Evolutionary conservation across 2,329 filamentous ascomycete species (phyloP), one percentile per base, ranked within the genome.

Genomic region (Parascedosporium putredinis): DNA sequence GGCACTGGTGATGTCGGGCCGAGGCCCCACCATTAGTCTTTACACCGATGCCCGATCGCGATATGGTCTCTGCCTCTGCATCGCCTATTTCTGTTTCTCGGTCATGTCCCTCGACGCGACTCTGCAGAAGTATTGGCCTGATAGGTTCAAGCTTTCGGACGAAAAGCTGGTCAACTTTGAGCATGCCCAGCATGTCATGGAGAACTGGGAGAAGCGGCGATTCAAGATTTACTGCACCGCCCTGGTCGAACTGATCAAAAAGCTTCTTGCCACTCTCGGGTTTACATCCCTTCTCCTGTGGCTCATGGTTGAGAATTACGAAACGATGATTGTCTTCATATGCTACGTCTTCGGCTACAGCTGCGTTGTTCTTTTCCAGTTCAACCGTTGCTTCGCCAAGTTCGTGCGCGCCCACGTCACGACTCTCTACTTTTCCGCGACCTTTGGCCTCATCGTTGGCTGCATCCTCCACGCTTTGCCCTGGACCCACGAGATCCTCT

Each of bases 331-430:
- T 27, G 52, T 65, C 4, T 68, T 66, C 50, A 64, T 61, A 45
- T 54, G 57, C 20, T 68, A 68, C 51, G 53, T 59, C 31, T 53
- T 64, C 14, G 65, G 63, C 0, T 68, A 68, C 54, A 61, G 62
- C 1, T 57, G 60, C 9, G 64, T 67, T 47, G 59, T 68, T 45
- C 27, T 67, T 18, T 66, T 67, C 53, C 65, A 68, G 58, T 66
- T 67, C 58, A 68, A 68, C 53, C 60, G 65, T 5, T 66, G 65
- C 52, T 68, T 68, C 55, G 67, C 65, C 12, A 65, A 58, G 2
- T 62, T 65, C 49, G 57, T 65, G 33, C 55, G 53, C 38, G 56
- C 58, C 4, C 65, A 67, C 47, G 59, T 66, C 43, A 56, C 55
- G 20, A 61, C 61, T 6, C 62, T 67, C 45, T 58, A 67, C n/a